Evolutionary conservation across 2,329 filamentous ascomycete species (phyloP), one percentile per base, ranked within the genome.

Genomic region (Xylariaceae sp.): DNA sequence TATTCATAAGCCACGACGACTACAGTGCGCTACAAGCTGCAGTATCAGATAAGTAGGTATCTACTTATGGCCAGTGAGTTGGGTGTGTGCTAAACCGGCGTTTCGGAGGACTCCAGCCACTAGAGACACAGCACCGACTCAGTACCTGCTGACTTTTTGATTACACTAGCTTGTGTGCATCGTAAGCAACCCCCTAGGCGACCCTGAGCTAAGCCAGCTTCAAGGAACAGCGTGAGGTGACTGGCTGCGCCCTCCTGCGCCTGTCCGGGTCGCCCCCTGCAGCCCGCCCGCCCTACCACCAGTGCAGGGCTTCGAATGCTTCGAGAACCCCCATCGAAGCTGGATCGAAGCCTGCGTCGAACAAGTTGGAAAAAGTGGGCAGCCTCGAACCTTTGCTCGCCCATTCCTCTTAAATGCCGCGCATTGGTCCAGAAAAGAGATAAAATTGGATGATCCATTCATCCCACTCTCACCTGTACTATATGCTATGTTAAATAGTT

Each of bases 301-400:
- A n/a, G 42, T 51, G 46, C 44, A 29, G 43, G 57, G 48, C 52
- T 57, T 60, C 29, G 57, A 63, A 63, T 42, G 47, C 63, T 70
- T 70, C 68, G 53, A 64, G 64, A 67, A 68, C 59, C 27, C 60
- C 61, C 56, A 64, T 69, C 51, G 68, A 70, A 70, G 68, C 64
- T 59, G 64, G 57, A 52, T 52, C 42, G 59, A 61, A 61, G 57
- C 51, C 50, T 44, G 29, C 15, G 46, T 44, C 33, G 43, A 40
- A 63, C 44, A 49, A 55, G 6, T 20, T 47, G 35, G 32, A 47
- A 57, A 50, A 61, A 58, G 60, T 54, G 58, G 59, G 27, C 7
- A 32, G 55, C 32, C 32, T 44, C 55, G 55, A 36, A 27, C 24
- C 40, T 41, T 48, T 27, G 13, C 37, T 53, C 42, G 26, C 33